Base-by-base conservation (phyloP, 192 early-diverging fungal species). In the Coemansia aciculifera region DNA sequence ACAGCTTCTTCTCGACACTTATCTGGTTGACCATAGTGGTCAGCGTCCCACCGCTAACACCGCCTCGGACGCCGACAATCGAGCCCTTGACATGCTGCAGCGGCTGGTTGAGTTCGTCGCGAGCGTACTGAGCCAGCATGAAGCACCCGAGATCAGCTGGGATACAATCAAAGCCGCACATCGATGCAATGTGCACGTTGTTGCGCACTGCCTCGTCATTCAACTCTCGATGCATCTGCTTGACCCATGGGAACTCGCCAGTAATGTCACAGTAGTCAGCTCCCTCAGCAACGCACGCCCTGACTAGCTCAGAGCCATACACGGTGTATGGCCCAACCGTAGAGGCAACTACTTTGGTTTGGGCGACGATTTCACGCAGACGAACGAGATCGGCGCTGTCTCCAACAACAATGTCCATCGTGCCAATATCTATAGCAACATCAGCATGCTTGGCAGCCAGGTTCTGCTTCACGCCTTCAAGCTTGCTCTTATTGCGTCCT, bases 201-300 rank as follows among this genome's bases (percentile, higher is more conserved):
- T 87, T 89, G 19, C 69, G 76, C 21, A 74, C 70, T 1, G 96
- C 96, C 52, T 82, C 36, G 3, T 89, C 85, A 54, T 93, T 87
- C 62, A 90, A 89, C 54, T 86, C 80, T 57, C 87, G 67, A 60
- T 91, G 87, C 66, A 94, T 87, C 10, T 85, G 62, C 43, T 84
- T 76, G 19, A 89, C 79, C 82, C 90, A 93, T 7, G 71, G 75
- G 32, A 85, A 74, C 64, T 96, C 94, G 42, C 94, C 96, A n/a
- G 94, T 95, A 10, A 89, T 91, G 66, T 98, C 96, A 36, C 94
- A 84, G 70, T 96, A 98, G 70, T 98, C 89, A 0, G 95, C 93
- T 11, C 27, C 63, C 12, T 69, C 73, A 11, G 66, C 62, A 8
- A 83, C 81, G 13, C 81, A 83, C 11, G 77, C 81, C 11, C 70